These are phyloP conservation scores for Taphrina flavorubra DNA, from an alignment of 1,139 yeast genomes.

Conservation along the genomic window DNA sequence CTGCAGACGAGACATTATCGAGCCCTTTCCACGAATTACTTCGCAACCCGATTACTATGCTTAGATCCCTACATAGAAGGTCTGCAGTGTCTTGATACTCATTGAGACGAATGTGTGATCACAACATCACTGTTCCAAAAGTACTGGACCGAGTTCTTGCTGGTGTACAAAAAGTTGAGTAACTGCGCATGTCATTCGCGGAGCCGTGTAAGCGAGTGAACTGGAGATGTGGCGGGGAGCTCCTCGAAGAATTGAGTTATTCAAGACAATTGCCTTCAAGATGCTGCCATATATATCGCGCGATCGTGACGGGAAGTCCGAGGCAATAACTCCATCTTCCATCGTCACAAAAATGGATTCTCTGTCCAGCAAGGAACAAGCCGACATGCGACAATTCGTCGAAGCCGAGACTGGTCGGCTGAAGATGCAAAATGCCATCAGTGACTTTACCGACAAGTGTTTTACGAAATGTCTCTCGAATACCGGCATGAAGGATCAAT, in stretches of 20 bases:
- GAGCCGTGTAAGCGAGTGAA: background rate
- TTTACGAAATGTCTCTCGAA: slow-evolving; percentile 36
- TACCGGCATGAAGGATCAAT: slow-evolving; percentile 32
- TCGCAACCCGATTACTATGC: no score
- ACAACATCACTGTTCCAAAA: no score
- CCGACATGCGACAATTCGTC: slow-evolving; percentile 39
- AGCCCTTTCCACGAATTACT: no score
- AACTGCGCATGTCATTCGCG: background rate
- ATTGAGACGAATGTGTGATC: no score
- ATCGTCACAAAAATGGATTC: slow-evolving; percentile 13
- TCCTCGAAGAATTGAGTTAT: background rate
- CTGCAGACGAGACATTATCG: background rate
- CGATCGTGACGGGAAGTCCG: background rate
- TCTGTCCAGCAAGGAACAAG: slow-evolving; percentile 31
- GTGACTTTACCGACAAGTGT: slow-evolving; percentile 41
- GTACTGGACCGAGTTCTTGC: no score
- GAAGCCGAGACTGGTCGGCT: slow-evolving; percentile 41
- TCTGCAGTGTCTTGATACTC: no score
- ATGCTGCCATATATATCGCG: background rate
- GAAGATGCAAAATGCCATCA: slow-evolving; percentile 40
- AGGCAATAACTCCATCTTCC: background rate
- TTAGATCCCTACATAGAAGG: no score
- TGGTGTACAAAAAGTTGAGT: no score
- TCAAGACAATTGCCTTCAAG: background rate
- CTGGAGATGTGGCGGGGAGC: slow-evolving; percentile 10